A percentile compares a stretch with the other conserved stretches of the same genome.
Conservation (phyloP, 129 eudicot species). For the Lactuca saligna region DNA sequence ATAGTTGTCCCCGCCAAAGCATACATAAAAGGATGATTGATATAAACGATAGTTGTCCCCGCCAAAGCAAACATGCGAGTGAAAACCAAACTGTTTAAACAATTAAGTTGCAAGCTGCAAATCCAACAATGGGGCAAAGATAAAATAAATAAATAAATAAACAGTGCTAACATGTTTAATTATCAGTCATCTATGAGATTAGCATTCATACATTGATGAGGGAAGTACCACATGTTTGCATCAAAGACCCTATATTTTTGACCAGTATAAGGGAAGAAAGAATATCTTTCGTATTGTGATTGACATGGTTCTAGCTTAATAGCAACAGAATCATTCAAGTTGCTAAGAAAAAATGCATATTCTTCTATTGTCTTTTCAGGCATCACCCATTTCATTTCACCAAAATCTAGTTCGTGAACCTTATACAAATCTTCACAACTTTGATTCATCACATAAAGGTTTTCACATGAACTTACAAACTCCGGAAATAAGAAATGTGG, state of each 20-base stretch:
- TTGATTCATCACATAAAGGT: neutral
- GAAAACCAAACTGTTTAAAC: neutral
- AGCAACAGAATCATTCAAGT: neutral
- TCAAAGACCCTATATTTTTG: neutral
- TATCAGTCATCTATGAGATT: neutral
- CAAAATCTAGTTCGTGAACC: conserved; percentile 11
- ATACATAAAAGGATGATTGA: neutral
- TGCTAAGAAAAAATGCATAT: neutral
- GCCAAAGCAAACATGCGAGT: neutral
- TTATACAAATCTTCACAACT: neutral
- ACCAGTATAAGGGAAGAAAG: neutral
- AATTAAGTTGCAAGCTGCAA: neutral
- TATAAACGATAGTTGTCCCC: neutral
- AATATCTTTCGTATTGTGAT: neutral
- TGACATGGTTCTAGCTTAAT: conserved; percentile 1
- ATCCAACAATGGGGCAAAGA: neutral
- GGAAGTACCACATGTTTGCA: conserved; percentile 14
- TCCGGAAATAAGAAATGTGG: neutral
- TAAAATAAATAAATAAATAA: neutral
- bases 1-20: neutral
- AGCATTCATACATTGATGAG: conserved; percentile 15
- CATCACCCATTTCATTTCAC: conserved; percentile 11
- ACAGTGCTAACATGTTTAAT: neutral
- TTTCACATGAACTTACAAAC: conserved; percentile 17
- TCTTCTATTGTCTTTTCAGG: neutral